Evolutionary conservation across 306 rosid species (phyloP).

Genomic region (Lathyrus sativus): DNA sequence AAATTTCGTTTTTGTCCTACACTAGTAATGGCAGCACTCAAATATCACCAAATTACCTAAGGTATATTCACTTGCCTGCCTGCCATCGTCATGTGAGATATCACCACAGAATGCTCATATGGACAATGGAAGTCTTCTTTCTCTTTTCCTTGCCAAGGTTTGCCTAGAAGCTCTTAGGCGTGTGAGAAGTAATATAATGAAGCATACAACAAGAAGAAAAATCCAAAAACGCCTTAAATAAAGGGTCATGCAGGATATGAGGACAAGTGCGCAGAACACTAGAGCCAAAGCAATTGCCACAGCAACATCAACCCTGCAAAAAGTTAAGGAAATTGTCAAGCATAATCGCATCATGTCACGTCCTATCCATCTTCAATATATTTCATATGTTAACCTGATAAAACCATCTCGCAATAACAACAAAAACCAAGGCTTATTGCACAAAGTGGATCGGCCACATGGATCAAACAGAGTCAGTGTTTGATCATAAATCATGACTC

Average conservation of each 20-base stretch:
- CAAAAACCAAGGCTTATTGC: background rate
- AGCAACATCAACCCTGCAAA: slow-evolving; percentile 54
- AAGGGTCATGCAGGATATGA: slow-evolving; percentile 41
- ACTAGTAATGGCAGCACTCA: slow-evolving; percentile 29
- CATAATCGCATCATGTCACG: slow-evolving; percentile 8
- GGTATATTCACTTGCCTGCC: slow-evolving; percentile 30
- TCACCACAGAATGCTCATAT: slow-evolving; percentile 38
- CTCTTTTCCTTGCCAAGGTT: slow-evolving; percentile 47
- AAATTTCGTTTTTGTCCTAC: slow-evolving; percentile 6
- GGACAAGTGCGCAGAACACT: slow-evolving; percentile 36
- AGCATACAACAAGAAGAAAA: slow-evolving; percentile 38
- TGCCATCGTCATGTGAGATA: slow-evolving; percentile 24
- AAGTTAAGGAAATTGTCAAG: slow-evolving; percentile 29
- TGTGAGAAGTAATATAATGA: slow-evolving; percentile 38
- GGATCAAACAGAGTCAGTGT: background rate
- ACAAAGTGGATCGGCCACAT: background rate
- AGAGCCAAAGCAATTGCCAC: slow-evolving; percentile 46
- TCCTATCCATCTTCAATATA: background rate
- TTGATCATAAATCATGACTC: background rate
- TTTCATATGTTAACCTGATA: slow-evolving; percentile 3
- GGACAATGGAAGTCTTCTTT: slow-evolving; percentile 52
- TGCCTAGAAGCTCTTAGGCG: slow-evolving; percentile 47
- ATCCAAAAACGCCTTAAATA: slow-evolving; percentile 46
- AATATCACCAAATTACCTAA: slow-evolving; percentile 22
- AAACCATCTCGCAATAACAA: background rate